phyloP scores from a whole-genome alignment of 179 eudicot species.

The Monotropa hypopitys region DNA sequence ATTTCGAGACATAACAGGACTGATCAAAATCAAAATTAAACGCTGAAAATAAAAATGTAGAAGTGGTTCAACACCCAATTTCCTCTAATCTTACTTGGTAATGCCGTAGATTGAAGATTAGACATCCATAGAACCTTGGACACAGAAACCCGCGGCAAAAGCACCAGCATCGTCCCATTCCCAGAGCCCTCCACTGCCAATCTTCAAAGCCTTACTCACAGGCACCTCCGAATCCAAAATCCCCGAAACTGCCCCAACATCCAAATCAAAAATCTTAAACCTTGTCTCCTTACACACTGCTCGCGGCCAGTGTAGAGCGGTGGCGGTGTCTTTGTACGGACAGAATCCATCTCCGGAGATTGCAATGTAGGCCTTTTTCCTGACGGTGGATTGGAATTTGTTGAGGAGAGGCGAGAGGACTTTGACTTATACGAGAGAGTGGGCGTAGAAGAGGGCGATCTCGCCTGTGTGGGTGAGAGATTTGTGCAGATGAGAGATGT shows the following conservation, averaged over 20 bases:
- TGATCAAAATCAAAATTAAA: too few relatives aligned
- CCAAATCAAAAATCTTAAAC: slow-evolving; percentile 80
- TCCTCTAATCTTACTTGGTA: slow-evolving; percentile 72
- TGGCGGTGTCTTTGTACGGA: slow-evolving; percentile 71
- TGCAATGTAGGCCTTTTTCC: slow-evolving; percentile 89
- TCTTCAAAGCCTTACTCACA: slow-evolving; percentile 64
- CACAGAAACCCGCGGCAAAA: slow-evolving; percentile 56
- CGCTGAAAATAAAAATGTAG: too few relatives aligned
- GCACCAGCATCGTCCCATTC: slow-evolving; percentile 45
- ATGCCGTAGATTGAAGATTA: slow-evolving; percentile 67
- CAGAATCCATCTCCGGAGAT: slow-evolving; percentile 65
- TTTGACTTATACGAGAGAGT: slow-evolving; percentile 55
- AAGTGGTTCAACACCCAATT: too few relatives aligned
- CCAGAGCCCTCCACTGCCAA: slow-evolving; percentile 46
- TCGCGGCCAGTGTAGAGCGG: slow-evolving; percentile 62
- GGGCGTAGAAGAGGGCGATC: slow-evolving; percentile 83
- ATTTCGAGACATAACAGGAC: too few relatives aligned
- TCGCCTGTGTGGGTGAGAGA: too few relatives aligned
- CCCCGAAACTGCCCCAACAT: slow-evolving; percentile 42
- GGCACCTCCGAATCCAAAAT: slow-evolving; percentile 72
- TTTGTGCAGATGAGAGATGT: too few relatives aligned
- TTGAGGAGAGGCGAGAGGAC: slow-evolving; percentile 71
- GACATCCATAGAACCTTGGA: slow-evolving; percentile 93
- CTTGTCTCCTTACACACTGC: slow-evolving; percentile 67
- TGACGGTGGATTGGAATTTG: slow-evolving; percentile 53